These are phyloP conservation scores for Claviceps maximensis DNA, from an alignment of 2,329 filamentous ascomycete species.

Conservation along the genomic window DNA sequence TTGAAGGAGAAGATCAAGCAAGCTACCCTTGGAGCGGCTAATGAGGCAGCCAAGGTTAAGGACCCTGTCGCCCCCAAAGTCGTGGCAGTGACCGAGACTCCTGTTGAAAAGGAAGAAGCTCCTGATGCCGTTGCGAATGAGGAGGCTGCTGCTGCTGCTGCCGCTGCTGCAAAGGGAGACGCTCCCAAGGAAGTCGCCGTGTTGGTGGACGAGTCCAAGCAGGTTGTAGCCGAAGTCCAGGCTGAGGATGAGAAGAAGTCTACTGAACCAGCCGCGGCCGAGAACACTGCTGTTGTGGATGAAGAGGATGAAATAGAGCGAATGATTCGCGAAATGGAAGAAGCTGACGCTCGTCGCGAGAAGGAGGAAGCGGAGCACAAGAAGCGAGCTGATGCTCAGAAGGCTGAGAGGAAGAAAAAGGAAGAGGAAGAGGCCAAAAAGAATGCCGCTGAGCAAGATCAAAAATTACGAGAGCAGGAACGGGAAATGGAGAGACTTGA, in stretches of 20 bases:
- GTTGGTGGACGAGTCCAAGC: background rate
- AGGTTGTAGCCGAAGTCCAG: too few species aligned
- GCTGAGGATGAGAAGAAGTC: slow-evolving; percentile 16
- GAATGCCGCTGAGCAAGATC: slow-evolving; percentile 43
- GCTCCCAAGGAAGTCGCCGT: slow-evolving; percentile 1
- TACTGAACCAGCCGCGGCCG: slow-evolving; percentile 17
- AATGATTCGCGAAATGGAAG: slow-evolving; percentile 50
- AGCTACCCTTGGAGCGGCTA: slow-evolving; percentile 29
- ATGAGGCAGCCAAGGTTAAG: slow-evolving; percentile 17
- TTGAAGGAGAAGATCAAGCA: slow-evolving; percentile 67
- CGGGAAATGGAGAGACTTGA: slow-evolving; percentile 60
- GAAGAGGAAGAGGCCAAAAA: slow-evolving; percentile 30
- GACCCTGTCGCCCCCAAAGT: slow-evolving; percentile 16
- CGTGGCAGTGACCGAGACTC: slow-evolving; percentile 18
- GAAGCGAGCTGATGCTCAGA: slow-evolving; percentile 34
- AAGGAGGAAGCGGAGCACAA: slow-evolving; percentile 31
- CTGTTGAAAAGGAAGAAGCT: slow-evolving; percentile 10
- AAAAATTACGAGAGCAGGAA: slow-evolving; percentile 59
- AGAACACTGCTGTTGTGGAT: slow-evolving; percentile 19
- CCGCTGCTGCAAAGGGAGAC: slow-evolving; percentile 1
- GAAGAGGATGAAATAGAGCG: slow-evolving; percentile 46
- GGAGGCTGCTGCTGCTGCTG: background rate
- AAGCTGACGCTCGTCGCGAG: slow-evolving; percentile 37
- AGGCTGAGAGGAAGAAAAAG: slow-evolving; percentile 34
- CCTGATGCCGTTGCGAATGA: background rate